Percentiles rank a stretch among this genome's conserved stretches.
Evolutionary conservation across 139 green algal genomes (phyloP).

Genomic region (Chara braunii): DNA sequence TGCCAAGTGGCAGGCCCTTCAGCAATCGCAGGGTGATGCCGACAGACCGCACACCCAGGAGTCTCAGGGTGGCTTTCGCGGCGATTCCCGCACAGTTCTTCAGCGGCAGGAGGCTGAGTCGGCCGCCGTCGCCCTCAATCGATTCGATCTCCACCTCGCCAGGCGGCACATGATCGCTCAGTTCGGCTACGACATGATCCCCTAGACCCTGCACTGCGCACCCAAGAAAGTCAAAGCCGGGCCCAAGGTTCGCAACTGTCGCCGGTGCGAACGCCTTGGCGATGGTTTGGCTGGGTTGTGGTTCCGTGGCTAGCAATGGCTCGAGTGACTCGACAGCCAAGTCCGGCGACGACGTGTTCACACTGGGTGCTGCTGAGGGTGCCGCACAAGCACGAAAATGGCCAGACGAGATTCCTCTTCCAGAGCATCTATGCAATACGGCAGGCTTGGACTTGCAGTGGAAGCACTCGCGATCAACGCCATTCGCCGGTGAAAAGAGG

Average conservation of each 20-base stretch:
- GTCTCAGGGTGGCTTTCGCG: constrained; percentile 70
- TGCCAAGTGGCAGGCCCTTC: constrained; percentile 90
- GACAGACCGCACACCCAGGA: constrained; percentile 64
- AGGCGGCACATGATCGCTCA: constrained; percentile 52
- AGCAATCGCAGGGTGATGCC: constrained; percentile 71
- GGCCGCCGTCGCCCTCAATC: constrained; percentile 80
- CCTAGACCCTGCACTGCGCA: constrained; percentile 87
- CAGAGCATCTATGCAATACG: too few species aligned
- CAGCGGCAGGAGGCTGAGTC: constrained; percentile 63
- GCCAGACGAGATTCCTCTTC: too few species aligned
- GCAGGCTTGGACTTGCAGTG: too few species aligned
- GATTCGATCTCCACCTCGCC: constrained; percentile 73
- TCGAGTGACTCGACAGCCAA: too few species aligned
- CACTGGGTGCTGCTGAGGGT: too few species aligned
- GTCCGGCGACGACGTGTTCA: too few species aligned
- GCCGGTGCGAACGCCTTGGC: constrained; percentile 84
- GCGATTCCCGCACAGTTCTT: constrained; percentile 93
- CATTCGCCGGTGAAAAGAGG: too few species aligned
- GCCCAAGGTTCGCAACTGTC: constrained; percentile 92
- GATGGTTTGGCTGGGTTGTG: too few species aligned
- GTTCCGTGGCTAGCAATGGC: too few species aligned
- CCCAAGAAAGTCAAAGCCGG: constrained; percentile 96
- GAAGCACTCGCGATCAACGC: too few species aligned
- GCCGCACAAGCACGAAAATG: too few species aligned
- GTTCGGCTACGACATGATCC: constrained; percentile 64